A percentile compares a stretch with the other conserved stretches of the same genome.
phyloP scores from a whole-genome alignment of 257 asterid species.

The Solanum chmielewskii region DNA sequence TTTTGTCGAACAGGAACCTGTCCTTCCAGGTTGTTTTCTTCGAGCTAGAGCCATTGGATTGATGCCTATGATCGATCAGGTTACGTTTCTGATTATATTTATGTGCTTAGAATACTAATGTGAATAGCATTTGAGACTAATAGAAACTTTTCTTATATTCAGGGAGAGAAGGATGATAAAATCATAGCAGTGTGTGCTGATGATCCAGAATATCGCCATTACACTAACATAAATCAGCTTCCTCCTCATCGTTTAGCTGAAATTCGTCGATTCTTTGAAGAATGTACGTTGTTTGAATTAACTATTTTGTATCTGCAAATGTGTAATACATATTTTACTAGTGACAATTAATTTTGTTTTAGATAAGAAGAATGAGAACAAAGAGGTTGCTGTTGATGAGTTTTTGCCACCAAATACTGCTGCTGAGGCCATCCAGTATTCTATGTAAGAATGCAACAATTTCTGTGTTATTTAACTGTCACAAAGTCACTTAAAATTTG shows the following conservation, averaged over 20 bases:
- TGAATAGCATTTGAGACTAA: neutral
- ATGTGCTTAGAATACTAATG: neutral
- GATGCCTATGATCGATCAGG: constrained; percentile 1
- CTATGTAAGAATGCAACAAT: constrained; percentile 34
- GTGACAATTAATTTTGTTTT: neutral
- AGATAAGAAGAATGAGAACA: constrained; percentile 77
- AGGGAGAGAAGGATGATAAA: neutral
- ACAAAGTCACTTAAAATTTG: too few species aligned
- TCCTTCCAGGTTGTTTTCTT: neutral
- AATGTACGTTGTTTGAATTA: neutral
- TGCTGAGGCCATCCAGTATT: constrained; percentile 43
- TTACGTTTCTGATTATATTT: neutral
- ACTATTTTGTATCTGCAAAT: neutral
- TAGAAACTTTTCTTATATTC: too few species aligned
- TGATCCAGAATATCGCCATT: neutral
- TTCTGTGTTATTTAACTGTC: too few species aligned
- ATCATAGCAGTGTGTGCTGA: neutral
- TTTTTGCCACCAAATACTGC: constrained; percentile 44
- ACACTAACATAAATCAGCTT: neutral
- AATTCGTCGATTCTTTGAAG: neutral
- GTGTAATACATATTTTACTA: neutral
- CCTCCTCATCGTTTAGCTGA: neutral
- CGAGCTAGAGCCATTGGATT: neutral
- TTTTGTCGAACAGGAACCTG: neutral
- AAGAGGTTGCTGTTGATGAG: constrained; percentile 54